Evolutionary conservation across 257 asterid genomes (phyloP).

Genomic region (Apocynum venetum): DNA sequence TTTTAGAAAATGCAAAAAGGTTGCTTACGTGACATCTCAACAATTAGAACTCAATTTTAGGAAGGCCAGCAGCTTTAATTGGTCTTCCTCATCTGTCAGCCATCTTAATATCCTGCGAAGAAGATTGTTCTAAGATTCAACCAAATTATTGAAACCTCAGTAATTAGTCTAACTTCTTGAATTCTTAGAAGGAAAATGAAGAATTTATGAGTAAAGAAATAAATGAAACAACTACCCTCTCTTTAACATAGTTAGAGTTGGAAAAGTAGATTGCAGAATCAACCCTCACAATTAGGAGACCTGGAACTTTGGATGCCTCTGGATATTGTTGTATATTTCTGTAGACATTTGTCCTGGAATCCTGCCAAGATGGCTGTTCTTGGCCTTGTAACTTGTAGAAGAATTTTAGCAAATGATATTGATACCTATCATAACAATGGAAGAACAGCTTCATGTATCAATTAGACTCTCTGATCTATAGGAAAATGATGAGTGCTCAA

Average conservation of each 20-base stretch:
- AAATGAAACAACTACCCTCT: slow-evolving; percentile 43
- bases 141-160: neutral
- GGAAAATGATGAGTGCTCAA: neutral
- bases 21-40: slow-evolving; percentile 61
- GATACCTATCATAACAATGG: slow-evolving; percentile 42
- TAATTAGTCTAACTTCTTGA: neutral
- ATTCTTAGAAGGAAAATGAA: neutral
- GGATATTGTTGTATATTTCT: slow-evolving; percentile 85
- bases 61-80: slow-evolving; percentile 34
- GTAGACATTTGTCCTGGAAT: slow-evolving; percentile 73
- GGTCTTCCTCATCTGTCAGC: slow-evolving; percentile 69
- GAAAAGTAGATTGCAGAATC: slow-evolving; percentile 98
- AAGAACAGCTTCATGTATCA: neutral
- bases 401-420: slow-evolving; percentile 81
- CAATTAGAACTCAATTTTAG: slow-evolving; percentile 43
- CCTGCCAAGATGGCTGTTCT: slow-evolving; percentile 83
- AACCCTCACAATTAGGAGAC: slow-evolving; percentile 71
- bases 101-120: slow-evolving; percentile 66
- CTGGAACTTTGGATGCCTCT: slow-evolving; percentile 67
- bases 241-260: slow-evolving; percentile 74
- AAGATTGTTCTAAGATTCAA: neutral
- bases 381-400: slow-evolving; percentile 91
- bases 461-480: neutral
- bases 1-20: neutral
- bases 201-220: no score